Evolutionary conservation across 2,329 filamentous ascomycete genomes (phyloP).

Genomic region (Alternaria triticimaculans): DNA sequence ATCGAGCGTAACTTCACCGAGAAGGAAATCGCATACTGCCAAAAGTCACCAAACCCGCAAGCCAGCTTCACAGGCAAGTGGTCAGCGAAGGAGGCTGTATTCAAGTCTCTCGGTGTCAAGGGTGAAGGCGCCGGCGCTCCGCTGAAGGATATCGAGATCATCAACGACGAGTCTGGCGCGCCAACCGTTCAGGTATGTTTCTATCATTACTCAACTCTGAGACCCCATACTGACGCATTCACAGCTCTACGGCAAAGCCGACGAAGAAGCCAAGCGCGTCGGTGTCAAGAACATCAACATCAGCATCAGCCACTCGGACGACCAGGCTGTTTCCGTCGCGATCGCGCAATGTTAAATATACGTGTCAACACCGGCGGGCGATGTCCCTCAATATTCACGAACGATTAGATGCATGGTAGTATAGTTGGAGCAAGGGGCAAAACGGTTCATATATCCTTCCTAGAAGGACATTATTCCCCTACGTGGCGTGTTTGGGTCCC

Average conservation of each 20-base stretch:
- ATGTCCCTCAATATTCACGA: not conserved
- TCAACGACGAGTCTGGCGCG: slow-evolving; percentile 78
- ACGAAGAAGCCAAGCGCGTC: slow-evolving; percentile 80
- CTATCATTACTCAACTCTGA: not conserved
- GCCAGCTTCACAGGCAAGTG: slow-evolving; percentile 94
- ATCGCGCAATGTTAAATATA: slow-evolving; percentile 73
- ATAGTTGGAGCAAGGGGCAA: not conserved
- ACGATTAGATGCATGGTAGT: slow-evolving; percentile 1
- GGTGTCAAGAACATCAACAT: slow-evolving; percentile 89
- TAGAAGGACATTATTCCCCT: not conserved
- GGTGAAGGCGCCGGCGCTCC: slow-evolving; percentile 88
- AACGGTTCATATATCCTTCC: too few relatives aligned
- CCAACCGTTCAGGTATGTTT: slow-evolving; percentile 81
- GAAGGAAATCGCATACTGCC: slow-evolving; percentile 85
- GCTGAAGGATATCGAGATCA: slow-evolving; percentile 93
- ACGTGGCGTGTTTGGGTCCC: not conserved
- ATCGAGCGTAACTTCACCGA: slow-evolving; percentile 92
- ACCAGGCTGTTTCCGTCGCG: slow-evolving; percentile 92
- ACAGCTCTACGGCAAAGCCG: slow-evolving; percentile 86
- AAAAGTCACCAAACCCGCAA: slow-evolving; percentile 76
- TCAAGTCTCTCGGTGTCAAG: slow-evolving; percentile 90
- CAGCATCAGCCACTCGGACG: slow-evolving; percentile 95
- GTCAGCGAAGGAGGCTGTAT: slow-evolving; percentile 98
- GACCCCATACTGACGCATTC: slow-evolving; percentile 15
- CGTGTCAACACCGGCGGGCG: not conserved